phyloP scores from a whole-genome alignment of 139 green algal genomes.

The Auxenochlorella pyrenoidosa region DNA sequence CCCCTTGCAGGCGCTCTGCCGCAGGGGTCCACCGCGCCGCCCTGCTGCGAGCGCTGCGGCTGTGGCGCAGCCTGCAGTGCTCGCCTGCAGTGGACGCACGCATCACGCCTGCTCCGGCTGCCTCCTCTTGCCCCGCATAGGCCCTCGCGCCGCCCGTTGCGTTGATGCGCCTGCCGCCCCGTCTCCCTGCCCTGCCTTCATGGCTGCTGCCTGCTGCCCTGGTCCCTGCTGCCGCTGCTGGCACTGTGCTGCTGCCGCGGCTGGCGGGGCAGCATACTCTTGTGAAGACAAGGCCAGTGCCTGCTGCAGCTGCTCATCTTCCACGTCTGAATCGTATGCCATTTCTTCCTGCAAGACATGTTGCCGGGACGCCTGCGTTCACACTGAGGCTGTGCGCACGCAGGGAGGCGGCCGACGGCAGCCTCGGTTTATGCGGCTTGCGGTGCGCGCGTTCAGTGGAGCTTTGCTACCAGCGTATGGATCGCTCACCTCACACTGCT shows the following conservation, averaged over 20 bases:
- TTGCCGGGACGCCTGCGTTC: not conserved
- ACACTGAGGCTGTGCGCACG: not conserved
- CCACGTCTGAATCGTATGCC: not conserved
- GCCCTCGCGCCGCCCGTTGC: not conserved
- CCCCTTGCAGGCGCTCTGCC: too few relatives aligned
- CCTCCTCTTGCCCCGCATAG: not conserved
- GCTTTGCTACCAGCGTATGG: too few relatives aligned
- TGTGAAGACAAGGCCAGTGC: not conserved
- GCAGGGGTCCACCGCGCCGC: too few relatives aligned
- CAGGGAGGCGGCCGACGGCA: too few relatives aligned
- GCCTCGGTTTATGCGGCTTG: too few relatives aligned
- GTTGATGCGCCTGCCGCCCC: not conserved
- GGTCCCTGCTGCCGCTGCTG: not conserved
- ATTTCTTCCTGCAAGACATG: not conserved
- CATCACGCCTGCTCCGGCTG: not conserved
- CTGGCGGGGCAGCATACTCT: not conserved
- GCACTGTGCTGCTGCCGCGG: not conserved
- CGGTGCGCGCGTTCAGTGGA: too few relatives aligned
- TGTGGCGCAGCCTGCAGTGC: too few relatives aligned
- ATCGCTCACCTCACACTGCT: too few relatives aligned
- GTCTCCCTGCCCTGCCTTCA: not conserved
- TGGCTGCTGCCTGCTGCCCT: not conserved
- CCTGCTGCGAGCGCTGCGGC: too few relatives aligned
- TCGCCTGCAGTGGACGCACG: not conserved
- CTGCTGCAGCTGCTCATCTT: conserved; percentile 1